Evolutionary conservation across 257 asterid genomes (phyloP).

Genomic region (Vinca minor): DNA sequence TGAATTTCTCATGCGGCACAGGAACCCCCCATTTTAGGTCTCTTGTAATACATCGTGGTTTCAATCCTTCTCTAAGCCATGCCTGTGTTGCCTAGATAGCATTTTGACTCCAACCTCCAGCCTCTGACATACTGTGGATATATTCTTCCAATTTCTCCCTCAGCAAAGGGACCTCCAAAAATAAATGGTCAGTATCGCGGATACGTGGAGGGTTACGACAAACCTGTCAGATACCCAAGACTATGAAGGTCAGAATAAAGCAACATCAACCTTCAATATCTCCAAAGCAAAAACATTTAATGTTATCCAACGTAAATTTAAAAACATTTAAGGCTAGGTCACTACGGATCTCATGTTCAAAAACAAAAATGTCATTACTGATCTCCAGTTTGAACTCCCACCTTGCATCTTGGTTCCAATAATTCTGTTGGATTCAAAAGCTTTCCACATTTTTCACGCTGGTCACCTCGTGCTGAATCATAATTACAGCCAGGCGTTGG

Average conservation of each 20-base stretch:
- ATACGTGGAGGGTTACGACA: constrained; percentile 55
- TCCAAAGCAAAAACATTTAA: too few relatives aligned
- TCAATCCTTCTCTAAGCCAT: constrained; percentile 89
- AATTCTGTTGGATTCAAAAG: constrained; percentile 89
- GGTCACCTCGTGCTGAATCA: constrained; percentile 93
- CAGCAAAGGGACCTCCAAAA: constrained; percentile 85
- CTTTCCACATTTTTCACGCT: constrained; percentile 82
- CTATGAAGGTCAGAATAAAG: not conserved
- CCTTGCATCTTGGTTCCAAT: constrained; percentile 88
- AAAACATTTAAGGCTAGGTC: too few relatives aligned
- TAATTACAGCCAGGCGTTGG: constrained; percentile 74
- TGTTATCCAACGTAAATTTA: too few relatives aligned
- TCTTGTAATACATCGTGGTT: constrained; percentile 73
- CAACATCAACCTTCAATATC: not conserved
- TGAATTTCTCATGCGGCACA: constrained; percentile 77
- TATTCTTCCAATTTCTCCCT: constrained; percentile 64
- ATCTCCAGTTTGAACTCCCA: constrained; percentile 11
- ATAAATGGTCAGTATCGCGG: constrained; percentile 74
- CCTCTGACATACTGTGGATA: constrained; percentile 41
- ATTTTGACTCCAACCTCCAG: constrained; percentile 97
- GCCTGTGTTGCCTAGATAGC: constrained; percentile 71
- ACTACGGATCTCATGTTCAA: too few relatives aligned
- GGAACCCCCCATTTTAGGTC: constrained; percentile 99
- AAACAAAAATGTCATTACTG: not conserved
- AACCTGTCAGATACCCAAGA: constrained; percentile 37